Conservation (phyloP, 1,284 basidiomycete genomes). For the Volvariella surrecta region DNA sequence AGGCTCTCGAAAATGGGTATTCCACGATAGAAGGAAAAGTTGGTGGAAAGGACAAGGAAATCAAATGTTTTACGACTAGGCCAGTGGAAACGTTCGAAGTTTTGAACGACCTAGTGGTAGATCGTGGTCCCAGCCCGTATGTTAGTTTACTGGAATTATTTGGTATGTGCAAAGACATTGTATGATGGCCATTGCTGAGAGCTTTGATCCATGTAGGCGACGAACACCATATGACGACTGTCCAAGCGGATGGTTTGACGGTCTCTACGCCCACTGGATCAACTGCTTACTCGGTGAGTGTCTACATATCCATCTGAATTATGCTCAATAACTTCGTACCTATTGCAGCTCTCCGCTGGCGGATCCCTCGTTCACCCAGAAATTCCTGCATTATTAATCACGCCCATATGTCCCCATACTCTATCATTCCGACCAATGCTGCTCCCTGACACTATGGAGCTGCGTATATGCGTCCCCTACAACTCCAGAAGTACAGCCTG, state of each 20-base stretch:
- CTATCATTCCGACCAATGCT: conserved; percentile 99
- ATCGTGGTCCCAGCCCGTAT: conserved; percentile 96
- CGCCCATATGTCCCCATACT: conserved; percentile 98
- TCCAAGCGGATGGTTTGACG: conserved; percentile 95
- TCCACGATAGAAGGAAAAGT: conserved; percentile 32
- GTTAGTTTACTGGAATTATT: conserved; percentile 95
- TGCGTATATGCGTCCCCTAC: conserved; percentile 97
- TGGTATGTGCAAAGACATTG: conserved; percentile 45
- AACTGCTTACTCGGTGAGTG: conserved; percentile 89
- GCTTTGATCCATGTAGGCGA: conserved; percentile 57
- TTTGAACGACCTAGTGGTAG: conserved; percentile 96
- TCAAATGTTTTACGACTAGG: conserved; percentile 95
- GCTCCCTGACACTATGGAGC: conserved; percentile 96
- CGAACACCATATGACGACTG: conserved; percentile 98
- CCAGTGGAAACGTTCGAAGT: conserved; percentile 98
- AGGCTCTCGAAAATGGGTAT: conserved; percentile 80
- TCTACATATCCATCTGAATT: conserved; percentile 2
- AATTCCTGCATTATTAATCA: conserved; percentile 94
- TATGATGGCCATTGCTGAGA: neutral
- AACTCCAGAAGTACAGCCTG: conserved; percentile 98
- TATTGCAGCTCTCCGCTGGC: conserved; percentile 82
- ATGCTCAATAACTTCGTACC: neutral
- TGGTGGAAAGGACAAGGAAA: conserved; percentile 81
- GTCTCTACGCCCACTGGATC: conserved; percentile 97
- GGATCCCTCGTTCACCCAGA: conserved; percentile 98